phyloP scores from a whole-genome alignment of 768 basidiomycete genomes.

The Collybia nuda region DNA sequence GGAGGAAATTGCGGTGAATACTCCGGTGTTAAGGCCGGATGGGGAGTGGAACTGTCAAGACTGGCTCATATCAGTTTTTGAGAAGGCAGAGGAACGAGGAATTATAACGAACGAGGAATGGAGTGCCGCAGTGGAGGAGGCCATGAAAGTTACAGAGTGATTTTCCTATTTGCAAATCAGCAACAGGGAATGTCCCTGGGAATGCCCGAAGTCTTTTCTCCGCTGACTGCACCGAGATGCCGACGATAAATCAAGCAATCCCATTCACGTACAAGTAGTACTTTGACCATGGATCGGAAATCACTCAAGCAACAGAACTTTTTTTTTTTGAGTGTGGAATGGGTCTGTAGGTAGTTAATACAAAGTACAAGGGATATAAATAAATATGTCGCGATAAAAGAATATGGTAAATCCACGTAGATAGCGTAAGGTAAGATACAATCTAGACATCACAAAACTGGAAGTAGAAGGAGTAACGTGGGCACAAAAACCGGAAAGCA shows the following conservation, averaged over 20 bases:
- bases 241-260: too few relatives aligned
- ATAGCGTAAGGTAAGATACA: constrained; percentile 24
- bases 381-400: constrained; percentile 5
- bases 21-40: constrained; percentile 19
- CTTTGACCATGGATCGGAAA: too few relatives aligned
- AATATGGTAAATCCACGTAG: constrained; percentile 3
- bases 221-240: too few relatives aligned
- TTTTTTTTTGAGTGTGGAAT: background rate
- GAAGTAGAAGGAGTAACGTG: constrained; percentile 10
- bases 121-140: background rate
- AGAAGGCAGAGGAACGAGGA: constrained; percentile 11
- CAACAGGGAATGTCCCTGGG: too few relatives aligned
- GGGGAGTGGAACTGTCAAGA: constrained; percentile 30
- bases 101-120: constrained; percentile 7
- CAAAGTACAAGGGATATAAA: constrained; percentile 10
- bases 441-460: constrained; percentile 28
- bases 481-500: constrained; percentile 9
- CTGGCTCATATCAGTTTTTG: constrained; percentile 23
- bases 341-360: background rate
- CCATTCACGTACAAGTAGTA: too few relatives aligned
- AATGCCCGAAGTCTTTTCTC: too few relatives aligned
- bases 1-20: constrained; percentile 18
- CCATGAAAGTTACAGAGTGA: background rate
- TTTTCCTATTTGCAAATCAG: too few relatives aligned
- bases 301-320: too few relatives aligned